These are phyloP conservation scores for Thamnidium elegans DNA, from an alignment of 192 early-diverging fungal species.

Conservation along the genomic window DNA sequence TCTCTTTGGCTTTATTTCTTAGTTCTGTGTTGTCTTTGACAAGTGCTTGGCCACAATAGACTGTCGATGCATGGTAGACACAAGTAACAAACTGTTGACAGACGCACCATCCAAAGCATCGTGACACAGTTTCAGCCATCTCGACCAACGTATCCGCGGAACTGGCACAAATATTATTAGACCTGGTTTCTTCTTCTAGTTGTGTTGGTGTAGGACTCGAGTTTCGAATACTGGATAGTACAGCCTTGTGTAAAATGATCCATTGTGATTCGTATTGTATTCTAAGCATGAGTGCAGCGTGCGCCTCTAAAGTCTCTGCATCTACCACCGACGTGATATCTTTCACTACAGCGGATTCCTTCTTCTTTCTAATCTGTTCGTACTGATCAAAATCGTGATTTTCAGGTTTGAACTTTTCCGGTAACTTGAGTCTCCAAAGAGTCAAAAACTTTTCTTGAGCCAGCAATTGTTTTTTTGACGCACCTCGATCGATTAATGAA, in stretches of 20 bases:
- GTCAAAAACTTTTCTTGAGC: constrained; percentile 21
- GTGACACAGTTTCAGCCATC: constrained; percentile 25
- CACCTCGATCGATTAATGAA: constrained; percentile 1
- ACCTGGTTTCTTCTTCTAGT: background rate
- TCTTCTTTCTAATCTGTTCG: background rate
- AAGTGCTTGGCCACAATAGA: constrained; percentile 30
- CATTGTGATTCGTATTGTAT: constrained; percentile 37
- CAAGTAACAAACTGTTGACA: constrained; percentile 37
- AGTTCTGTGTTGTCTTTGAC: background rate
- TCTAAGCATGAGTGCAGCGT: constrained; percentile 25
- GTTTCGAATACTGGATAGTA: background rate
- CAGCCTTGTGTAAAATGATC: constrained; percentile 30
- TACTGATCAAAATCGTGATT: background rate
- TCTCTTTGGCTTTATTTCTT: background rate
- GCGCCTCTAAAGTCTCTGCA: constrained; percentile 11
- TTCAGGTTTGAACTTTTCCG: background rate
- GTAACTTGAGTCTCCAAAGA: constrained; percentile 22
- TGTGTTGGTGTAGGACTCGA: background rate
- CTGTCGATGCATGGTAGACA: constrained; percentile 35
- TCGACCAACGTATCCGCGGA: constrained; percentile 32
- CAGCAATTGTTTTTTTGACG: constrained; percentile 17
- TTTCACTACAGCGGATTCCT: background rate
- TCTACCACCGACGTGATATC: constrained; percentile 7
- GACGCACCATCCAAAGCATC: constrained; percentile 32
- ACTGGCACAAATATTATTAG: constrained; percentile 20